Percentiles rank a stretch among this genome's conserved stretches.
Conservation (phyloP, 441 rosid genomes). For the Theobroma grandiflorum region DNA sequence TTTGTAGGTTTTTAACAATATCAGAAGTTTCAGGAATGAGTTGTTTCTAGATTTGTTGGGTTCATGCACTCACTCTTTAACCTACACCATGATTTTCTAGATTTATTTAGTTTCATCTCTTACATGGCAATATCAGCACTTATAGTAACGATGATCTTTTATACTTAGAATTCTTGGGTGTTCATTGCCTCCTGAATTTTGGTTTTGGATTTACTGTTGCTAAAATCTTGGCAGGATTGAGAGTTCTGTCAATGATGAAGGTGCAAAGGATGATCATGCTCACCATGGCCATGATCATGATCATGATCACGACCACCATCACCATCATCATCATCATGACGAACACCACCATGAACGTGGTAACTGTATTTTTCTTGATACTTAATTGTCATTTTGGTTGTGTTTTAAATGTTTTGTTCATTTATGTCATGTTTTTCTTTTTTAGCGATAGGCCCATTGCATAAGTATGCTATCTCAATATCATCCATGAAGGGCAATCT, state of each 20-base stretch:
- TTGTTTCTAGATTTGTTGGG: not conserved
- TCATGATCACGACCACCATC: conserved; percentile 45
- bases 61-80: not conserved
- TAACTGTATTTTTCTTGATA: conserved; percentile 35
- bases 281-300: conserved; percentile 45
- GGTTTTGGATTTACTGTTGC: conserved; percentile 28
- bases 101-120: not conserved
- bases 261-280: conserved; percentile 53
- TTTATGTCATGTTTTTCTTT: not conserved
- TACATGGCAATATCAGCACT: not conserved
- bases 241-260: conserved; percentile 70
- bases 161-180: not conserved
- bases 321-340: conserved; percentile 55
- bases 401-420: conserved; percentile 15
- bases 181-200: conserved; percentile 6
- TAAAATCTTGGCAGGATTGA: conserved; percentile 67
- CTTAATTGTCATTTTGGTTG: conserved; percentile 27
- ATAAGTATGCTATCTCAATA: no score
- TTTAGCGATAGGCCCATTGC: not conserved
- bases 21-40: no score
- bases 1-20: not conserved
- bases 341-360: conserved; percentile 72
- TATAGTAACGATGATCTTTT: not conserved
- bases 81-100: no score
- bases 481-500: not conserved